A percentile compares a stretch with the other conserved stretches of the same genome.
Conservation (phyloP, 2,329 filamentous ascomycete genomes). For the Fusarium robinianum region DNA sequence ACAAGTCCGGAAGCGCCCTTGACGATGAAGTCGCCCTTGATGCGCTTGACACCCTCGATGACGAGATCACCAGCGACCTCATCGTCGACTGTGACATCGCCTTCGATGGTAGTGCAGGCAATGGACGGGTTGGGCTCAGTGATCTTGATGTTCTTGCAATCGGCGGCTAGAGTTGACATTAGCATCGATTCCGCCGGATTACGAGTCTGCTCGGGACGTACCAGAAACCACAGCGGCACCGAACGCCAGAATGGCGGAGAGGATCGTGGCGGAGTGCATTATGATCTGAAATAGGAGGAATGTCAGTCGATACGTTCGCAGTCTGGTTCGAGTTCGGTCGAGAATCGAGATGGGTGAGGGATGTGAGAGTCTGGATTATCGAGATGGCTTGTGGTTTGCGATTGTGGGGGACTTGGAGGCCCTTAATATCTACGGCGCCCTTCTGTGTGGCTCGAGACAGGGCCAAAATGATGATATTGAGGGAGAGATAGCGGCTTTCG, state of each 20-base stretch:
- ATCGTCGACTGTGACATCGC: slow-evolving; percentile 67
- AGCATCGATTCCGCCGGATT: too few relatives aligned
- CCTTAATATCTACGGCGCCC: slow-evolving; percentile 20
- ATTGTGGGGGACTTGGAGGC: background rate
- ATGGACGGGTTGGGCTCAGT: slow-evolving; percentile 65
- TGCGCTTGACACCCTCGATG: slow-evolving; percentile 62
- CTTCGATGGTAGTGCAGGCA: slow-evolving; percentile 70
- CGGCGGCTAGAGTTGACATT: too few relatives aligned
- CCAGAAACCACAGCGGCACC: slow-evolving; percentile 48
- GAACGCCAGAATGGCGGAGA: slow-evolving; percentile 52
- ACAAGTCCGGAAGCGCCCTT: slow-evolving; percentile 65
- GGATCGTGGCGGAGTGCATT: slow-evolving; percentile 53
- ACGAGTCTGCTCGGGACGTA: too few relatives aligned
- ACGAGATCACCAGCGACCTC: slow-evolving; percentile 60
- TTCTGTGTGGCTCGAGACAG: slow-evolving; percentile 14
- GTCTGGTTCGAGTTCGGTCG: background rate
- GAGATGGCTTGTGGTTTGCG: background rate
- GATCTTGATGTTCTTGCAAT: slow-evolving; percentile 65
- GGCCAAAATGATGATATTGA: slow-evolving; percentile 20
- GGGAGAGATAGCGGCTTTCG: background rate
- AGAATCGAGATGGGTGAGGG: background rate
- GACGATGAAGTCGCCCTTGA: slow-evolving; percentile 62
- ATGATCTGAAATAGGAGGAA: slow-evolving; percentile 39
- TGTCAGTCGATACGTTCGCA: slow-evolving; percentile 24
- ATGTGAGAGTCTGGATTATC: background rate